A percentile compares a stretch with the other conserved stretches of the same genome.
Conservation (phyloP, 2,329 filamentous ascomycete genomes). For the Alternaria viburni region DNA sequence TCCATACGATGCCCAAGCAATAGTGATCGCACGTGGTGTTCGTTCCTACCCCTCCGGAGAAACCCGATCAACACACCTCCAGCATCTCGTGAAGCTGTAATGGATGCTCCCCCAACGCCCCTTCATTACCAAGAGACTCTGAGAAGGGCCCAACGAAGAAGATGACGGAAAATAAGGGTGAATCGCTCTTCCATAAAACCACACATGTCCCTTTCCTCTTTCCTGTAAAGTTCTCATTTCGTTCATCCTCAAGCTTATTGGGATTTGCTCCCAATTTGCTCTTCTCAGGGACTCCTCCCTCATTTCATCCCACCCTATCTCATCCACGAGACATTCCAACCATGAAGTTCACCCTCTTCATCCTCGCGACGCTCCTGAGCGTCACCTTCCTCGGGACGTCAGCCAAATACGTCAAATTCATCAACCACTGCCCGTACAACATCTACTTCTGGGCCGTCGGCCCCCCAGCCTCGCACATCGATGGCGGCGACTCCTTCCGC, state of each 20-base stretch:
- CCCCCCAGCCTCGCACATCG: background rate
- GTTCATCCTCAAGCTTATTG: background rate
- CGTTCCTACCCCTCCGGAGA: background rate
- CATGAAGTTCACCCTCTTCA: background rate
- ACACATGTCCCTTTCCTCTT: background rate
- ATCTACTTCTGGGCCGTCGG: constrained; percentile 31
- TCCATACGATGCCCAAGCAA: background rate
- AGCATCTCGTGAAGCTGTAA: background rate
- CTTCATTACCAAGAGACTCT: background rate
- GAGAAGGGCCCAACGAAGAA: background rate
- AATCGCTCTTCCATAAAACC: background rate
- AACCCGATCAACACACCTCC: background rate
- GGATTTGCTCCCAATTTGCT: background rate
- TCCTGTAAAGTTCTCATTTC: background rate
- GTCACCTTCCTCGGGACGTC: background rate
- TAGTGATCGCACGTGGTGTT: background rate
- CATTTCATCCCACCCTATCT: background rate
- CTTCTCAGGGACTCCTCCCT: background rate
- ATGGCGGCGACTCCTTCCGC: constrained; percentile 12
- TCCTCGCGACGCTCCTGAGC: background rate
- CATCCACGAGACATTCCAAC: background rate
- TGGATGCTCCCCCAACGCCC: background rate
- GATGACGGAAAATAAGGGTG: background rate
- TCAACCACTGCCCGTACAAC: constrained; percentile 32
- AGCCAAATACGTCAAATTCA: constrained; percentile 16